Conservation (phyloP, 352 stramenopile species). For the Pythium rishiriense region DNA sequence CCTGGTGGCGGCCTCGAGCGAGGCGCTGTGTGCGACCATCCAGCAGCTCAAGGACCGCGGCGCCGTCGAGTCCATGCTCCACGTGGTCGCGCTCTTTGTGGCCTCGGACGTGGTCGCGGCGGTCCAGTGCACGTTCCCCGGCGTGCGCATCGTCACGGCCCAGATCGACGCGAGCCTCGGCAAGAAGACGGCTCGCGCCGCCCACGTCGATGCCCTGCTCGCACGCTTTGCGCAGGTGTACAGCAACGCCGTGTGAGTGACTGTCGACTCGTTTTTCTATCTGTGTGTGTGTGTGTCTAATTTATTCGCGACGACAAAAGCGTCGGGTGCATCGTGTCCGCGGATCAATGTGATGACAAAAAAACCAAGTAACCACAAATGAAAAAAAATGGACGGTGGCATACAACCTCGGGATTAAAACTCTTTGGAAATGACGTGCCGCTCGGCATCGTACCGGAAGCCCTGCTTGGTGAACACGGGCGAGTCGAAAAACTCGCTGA, state of each 20-base stretch:
- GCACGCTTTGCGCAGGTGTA: constrained; percentile 14
- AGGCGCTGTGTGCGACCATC: constrained; percentile 39
- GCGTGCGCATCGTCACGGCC: constrained; percentile 29
- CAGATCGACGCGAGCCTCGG: constrained; percentile 27
- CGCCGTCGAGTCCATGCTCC: constrained; percentile 44
- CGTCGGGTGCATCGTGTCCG: too few relatives aligned
- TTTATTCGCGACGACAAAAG: background rate
- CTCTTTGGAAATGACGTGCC: constrained; percentile 67
- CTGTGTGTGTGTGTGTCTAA: too few relatives aligned
- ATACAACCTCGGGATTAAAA: constrained; percentile 37
- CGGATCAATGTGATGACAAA: too few relatives aligned
- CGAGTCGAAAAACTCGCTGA: constrained; percentile 73
- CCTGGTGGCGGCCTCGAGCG: constrained; percentile 32
- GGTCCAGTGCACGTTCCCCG: constrained; percentile 36
- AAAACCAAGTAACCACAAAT: background rate
- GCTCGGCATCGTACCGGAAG: constrained; percentile 57
- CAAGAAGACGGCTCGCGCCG: constrained; percentile 8
- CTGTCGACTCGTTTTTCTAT: too few relatives aligned
- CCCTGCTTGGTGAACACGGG: constrained; percentile 64
- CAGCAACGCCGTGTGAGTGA: background rate
- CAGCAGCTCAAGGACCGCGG: constrained; percentile 36
- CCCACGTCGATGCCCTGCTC: constrained; percentile 9
- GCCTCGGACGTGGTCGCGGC: constrained; percentile 33
- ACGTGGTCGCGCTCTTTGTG: constrained; percentile 42
- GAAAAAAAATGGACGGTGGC: too few relatives aligned